Percentiles rank a stretch among this genome's conserved stretches.
Evolutionary conservation across 306 rosid genomes (phyloP).

Genomic region (Echinosophora koreensis): DNA sequence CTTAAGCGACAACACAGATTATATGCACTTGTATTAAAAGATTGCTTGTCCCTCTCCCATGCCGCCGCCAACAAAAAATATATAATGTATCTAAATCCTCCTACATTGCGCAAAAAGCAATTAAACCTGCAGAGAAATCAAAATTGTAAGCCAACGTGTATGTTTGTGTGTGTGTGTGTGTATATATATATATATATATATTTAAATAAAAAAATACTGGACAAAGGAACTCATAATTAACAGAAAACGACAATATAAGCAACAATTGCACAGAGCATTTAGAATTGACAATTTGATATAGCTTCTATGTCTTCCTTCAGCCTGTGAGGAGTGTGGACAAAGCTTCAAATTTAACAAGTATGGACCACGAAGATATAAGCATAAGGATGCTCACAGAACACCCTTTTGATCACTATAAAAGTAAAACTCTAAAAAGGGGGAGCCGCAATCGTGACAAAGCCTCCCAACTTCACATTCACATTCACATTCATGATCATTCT

Average conservation of each 20-base stretch:
- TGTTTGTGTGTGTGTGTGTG: no score
- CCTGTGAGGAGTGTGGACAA: neutral
- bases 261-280: constrained; percentile 29
- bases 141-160: constrained; percentile 40
- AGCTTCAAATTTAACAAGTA: constrained; percentile 25
- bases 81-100: constrained; percentile 45
- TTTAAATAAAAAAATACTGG: neutral
- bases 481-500: constrained; percentile 19
- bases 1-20: constrained; percentile 34
- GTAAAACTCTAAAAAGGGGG: neutral
- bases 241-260: constrained; percentile 34
- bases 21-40: constrained; percentile 37
- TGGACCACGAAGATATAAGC: neutral
- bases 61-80: constrained; percentile 40
- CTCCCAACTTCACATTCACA: constrained; percentile 17
- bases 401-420: neutral
- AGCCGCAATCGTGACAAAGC: constrained; percentile 10
- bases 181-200: no score
- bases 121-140: constrained; percentile 72
- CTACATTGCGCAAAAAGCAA: constrained; percentile 66
- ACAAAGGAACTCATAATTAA: neutral
- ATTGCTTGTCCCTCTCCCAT: constrained; percentile 6
- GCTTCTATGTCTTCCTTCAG: neutral
- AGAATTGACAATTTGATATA: constrained; percentile 31
- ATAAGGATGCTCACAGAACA: constrained; percentile 17